Conservation (phyloP, 164 flowering plant genomes). For the Berberis thunbergii region DNA sequence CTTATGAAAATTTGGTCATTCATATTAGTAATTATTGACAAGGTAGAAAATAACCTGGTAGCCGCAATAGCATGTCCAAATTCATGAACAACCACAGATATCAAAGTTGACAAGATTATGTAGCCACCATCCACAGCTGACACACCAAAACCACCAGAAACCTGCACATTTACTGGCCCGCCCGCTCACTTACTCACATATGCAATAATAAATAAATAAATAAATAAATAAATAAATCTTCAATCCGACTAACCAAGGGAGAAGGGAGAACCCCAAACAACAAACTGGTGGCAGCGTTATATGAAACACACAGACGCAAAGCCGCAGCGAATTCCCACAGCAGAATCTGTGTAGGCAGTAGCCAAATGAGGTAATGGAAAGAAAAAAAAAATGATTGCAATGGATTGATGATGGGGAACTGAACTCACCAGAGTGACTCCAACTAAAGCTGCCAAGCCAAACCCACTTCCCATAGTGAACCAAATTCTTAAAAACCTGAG, state of each 20-base stretch:
- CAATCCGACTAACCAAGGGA: constrained; percentile 29
- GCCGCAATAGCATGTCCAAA: constrained; percentile 87
- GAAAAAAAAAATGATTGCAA: background rate
- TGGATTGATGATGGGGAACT: background rate
- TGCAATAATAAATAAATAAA: background rate
- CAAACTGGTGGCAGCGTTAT: constrained; percentile 15
- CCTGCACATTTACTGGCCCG: background rate
- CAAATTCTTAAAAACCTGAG: constrained; percentile 29
- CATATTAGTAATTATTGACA: background rate
- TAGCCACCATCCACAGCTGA: constrained; percentile 45
- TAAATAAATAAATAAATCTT: background rate
- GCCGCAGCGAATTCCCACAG: constrained; percentile 29
- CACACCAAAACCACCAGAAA: constrained; percentile 18
- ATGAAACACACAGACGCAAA: constrained; percentile 16
- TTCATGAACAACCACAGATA: constrained; percentile 67
- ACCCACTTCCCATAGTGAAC: constrained; percentile 63
- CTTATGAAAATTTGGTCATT: no score
- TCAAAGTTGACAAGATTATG: constrained; percentile 43
- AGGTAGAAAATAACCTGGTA: constrained; percentile 45
- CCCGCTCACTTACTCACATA: no score
- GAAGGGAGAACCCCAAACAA: constrained; percentile 30
- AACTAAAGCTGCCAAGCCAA: constrained; percentile 35
- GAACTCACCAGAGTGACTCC: constrained; percentile 30
- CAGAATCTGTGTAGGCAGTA: constrained; percentile 28
- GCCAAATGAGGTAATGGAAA: background rate